Base-by-base conservation (phyloP, 768 basidiomycete species). In the Xerocomellus intermedius region DNA sequence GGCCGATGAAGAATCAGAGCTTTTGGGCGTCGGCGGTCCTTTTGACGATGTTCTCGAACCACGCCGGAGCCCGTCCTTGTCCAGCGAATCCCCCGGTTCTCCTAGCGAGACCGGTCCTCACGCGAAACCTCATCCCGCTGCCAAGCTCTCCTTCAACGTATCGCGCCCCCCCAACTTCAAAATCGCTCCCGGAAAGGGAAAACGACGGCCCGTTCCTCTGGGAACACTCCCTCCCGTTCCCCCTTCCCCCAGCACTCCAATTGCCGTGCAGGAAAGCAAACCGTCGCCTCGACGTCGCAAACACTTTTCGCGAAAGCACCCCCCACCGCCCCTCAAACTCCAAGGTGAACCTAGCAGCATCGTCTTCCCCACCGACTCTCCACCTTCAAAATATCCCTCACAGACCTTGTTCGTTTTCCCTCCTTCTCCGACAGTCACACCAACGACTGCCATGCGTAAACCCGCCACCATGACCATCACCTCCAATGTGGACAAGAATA, bases 331-430 rank as follows among this genome's bases (percentile, higher is more conserved):
- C 13, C 77, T 86, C 21, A 79, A 81, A 51, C 74, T 86, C 8
- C 71, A 69, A 37, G 60, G 55, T n/a, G 58, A 68, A 32, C 48
- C 57, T 7, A 71, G 63, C 36, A 71, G 51, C 44, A 58, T 73
- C 28, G 47, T 46, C 2, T 73, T 71, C 24, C 71, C 63, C 52
- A 52, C 61, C 28, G 58, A 71, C 58, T 48, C 50, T 21, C 53
- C 52, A 43, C 50, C 56, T 55, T 55, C 50, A 21, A 69, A 66
- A 49, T 64, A 64, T 50, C 55, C 62, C 32, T 89, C 90, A 2
- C 91, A 93, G 67, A 93, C 91, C 0, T 77, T 93, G 43, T 92
- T 93, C 62, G 85, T 93, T 36, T 93, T 93, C 66, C 91, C 91
- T 2, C 89, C 91, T 32, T 92, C 90, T 5, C 89, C 82, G 71